Conservation (phyloP, 192 early-diverging fungal genomes). For the Podila clonocystis region DNA sequence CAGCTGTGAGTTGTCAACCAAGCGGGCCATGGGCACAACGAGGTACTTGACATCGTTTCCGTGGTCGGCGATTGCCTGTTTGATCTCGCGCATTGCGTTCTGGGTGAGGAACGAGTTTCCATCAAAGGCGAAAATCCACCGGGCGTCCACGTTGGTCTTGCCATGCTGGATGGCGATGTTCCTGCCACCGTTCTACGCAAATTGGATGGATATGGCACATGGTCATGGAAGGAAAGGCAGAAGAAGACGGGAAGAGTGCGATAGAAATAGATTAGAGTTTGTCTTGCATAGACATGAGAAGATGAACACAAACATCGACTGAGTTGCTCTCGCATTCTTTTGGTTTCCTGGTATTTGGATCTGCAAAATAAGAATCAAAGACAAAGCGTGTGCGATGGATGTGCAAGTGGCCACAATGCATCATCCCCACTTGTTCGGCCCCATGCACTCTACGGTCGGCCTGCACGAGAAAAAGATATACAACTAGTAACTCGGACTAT, state of each 20-base stretch:
- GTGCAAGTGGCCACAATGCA: too few species aligned
- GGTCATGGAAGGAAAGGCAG: background rate
- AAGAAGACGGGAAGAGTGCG: background rate
- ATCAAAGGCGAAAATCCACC: slow-evolving; percentile 73
- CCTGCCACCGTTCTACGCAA: slow-evolving; percentile 65
- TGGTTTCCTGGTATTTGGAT: too few species aligned
- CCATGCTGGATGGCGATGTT: slow-evolving; percentile 66
- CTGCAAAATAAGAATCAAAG: too few species aligned
- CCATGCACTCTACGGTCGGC: too few species aligned
- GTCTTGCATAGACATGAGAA: background rate
- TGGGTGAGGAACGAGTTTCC: slow-evolving; percentile 69
- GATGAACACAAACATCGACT: too few species aligned
- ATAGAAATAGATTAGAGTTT: slow-evolving; percentile 5
- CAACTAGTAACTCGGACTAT: too few species aligned
- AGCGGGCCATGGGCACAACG: slow-evolving; percentile 68
- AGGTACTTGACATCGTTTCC: slow-evolving; percentile 66
- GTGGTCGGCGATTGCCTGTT: slow-evolving; percentile 51
- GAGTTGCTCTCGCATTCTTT: too few species aligned
- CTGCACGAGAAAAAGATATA: too few species aligned
- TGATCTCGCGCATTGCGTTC: slow-evolving; percentile 65
- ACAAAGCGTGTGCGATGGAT: too few species aligned
- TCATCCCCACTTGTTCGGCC: too few species aligned
- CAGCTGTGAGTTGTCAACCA: slow-evolving; percentile 65
- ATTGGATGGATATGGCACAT: background rate
- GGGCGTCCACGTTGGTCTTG: slow-evolving; percentile 53